phyloP scores from a whole-genome alignment of 2,329 filamentous ascomycete species.

The Botrytis galanthina region DNA sequence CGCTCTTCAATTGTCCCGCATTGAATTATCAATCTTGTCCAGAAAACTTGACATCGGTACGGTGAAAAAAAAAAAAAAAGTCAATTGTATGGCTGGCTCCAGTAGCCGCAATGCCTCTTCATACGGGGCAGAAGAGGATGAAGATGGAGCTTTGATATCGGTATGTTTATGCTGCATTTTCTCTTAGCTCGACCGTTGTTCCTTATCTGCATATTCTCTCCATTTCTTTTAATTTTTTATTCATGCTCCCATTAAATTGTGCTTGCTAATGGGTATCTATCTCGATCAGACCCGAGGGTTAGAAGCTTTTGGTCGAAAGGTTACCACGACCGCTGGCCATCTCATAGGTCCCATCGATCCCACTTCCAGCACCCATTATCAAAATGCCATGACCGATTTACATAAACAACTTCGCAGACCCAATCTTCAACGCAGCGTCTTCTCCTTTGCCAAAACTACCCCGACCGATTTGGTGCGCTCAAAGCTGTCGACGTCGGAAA shows the following conservation, averaged over 20 bases:
- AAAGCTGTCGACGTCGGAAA: slow-evolving; percentile 85
- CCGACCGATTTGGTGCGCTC: slow-evolving; percentile 93
- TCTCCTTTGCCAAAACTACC: slow-evolving; percentile 84
- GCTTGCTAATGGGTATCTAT: slow-evolving; percentile 11
- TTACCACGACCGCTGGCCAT: slow-evolving; percentile 88
- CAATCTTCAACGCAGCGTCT: slow-evolving; percentile 81
- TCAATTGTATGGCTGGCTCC: slow-evolving; percentile 37
- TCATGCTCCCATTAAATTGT: background rate
- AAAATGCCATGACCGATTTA: slow-evolving; percentile 82
- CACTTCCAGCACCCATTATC: slow-evolving; percentile 65
- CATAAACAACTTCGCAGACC: slow-evolving; percentile 86
- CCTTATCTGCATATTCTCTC: background rate
- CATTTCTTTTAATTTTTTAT: background rate
- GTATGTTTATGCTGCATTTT: slow-evolving; percentile 29
- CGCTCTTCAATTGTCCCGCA: background rate
- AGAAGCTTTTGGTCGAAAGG: slow-evolving; percentile 91
- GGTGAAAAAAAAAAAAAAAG: too few species aligned
- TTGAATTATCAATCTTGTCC: slow-evolving; percentile 10
- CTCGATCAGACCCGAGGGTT: slow-evolving; percentile 71
- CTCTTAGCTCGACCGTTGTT: background rate
- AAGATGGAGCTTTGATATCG: slow-evolving; percentile 38
- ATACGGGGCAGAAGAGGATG: slow-evolving; percentile 32
- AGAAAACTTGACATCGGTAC: background rate
- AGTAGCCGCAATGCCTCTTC: slow-evolving; percentile 39
- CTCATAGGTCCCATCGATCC: slow-evolving; percentile 71